phyloP scores from a whole-genome alignment of 83 land plant species.

The Thuja plicata region DNA sequence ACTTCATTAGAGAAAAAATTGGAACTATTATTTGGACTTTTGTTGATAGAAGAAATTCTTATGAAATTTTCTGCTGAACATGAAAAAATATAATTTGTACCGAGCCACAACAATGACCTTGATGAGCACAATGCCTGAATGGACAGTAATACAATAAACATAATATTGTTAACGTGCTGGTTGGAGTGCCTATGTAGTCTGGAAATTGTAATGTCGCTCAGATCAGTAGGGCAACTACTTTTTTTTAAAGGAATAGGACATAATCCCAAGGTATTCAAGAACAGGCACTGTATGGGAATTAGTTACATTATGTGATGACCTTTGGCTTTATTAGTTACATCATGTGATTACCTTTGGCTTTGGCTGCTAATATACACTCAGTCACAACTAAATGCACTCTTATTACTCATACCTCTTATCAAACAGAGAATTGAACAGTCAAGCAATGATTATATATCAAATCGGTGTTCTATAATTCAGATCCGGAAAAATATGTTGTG shows the following conservation, averaged over 20 bases:
- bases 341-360: no score
- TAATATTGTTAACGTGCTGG: not conserved
- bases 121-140: not conserved
- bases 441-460: no score
- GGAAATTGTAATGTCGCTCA: not conserved
- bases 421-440: no score
- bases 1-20: not conserved
- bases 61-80: not conserved
- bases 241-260: not conserved
- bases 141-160: not conserved
- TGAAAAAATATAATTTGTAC: no score
- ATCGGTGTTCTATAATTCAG: no score
- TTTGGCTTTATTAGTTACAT: not conserved
- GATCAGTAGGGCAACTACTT: not conserved
- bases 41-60: not conserved
- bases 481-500: no score
- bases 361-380: no score
- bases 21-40: not conserved
- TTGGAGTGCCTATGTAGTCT: not conserved
- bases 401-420: no score
- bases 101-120: not conserved
- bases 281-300: not conserved
- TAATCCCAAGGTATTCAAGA: not conserved
- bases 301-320: not conserved
- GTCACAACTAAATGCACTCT: no score